Base-by-base conservation (phyloP, 495 filamentous ascomycete genomes). In the Aspergillus biplanus region DNA sequence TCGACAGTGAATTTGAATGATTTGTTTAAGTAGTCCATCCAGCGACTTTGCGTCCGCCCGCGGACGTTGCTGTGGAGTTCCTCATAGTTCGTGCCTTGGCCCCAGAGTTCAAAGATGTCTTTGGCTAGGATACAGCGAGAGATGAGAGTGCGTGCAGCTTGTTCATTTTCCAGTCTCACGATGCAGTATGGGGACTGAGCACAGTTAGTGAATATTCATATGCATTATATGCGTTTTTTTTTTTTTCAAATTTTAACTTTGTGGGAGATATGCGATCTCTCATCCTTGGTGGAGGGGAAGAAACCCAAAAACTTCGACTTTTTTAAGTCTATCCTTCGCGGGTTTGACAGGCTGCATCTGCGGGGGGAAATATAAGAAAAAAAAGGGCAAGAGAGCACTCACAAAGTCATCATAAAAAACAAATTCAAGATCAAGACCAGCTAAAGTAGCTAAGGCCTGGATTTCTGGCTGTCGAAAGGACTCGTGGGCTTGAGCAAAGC, bases 31-130 rank as follows among this genome's bases (percentile, higher is more conserved):
- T 90, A 96, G 5, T 75, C 65, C 0, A 73, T 55, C 93, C 93
- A 97, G 56, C 85, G 75, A 47, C 83, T 75, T n/a, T 81, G 42
- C 0, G 89, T 89, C 57, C 79, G 77, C 31, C 65, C 69, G 56
- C 77, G 79, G 53, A 97, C 78, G 63, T 86, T 79, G 58, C 74
- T 75, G 73, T 97, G 92, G 11, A 97, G 80, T 46, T 83, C 80
- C 21, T 84, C 78, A 68, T 95, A 91, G 56, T 78, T 85, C 31
- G 75, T 65, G 37, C 90, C 93, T 48, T 79, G 75, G 33, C 90
- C 93, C 95, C 95, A 98, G 64, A 97, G 85, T 71, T 96, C 93
- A 75, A 91, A 89, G 70, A 98, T 89, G 16, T 84, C 86, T 75
- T 90, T 90, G 61, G 85, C 83, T 42, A 97, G 85, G 66, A 98